Evolutionary conservation across 345 rosid species (phyloP), one percentile per base, ranked within the genome.

Genomic region (Sisymbrium altissimum): DNA sequence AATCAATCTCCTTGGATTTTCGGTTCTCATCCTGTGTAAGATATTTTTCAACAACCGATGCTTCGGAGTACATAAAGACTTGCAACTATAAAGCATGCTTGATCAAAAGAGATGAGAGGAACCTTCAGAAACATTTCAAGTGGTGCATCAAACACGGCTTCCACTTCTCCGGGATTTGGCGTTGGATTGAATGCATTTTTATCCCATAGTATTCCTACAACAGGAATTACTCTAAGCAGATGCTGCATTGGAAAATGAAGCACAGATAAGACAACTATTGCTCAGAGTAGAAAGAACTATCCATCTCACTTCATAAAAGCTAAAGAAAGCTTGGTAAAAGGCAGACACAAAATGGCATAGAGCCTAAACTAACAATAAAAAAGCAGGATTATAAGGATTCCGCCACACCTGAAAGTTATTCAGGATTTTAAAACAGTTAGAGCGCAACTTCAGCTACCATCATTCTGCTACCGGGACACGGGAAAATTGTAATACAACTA

Each of bases 71-170:
- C 25, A 52, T 43, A 55, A 38, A 40, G 1, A 29, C 7, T 44
- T 44, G 6, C 48, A 44, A 64, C 64, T 41, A 53, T 29, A 66
- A 33, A 61, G 41, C 50, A 38, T 1, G 53, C 44, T 58, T 29
- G 11, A 46, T 46, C 9, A 64, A 32, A 60, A 38, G 7, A 61
- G 64, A 71, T 54, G 40, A 57, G 27, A 32, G 14, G 7, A 82
- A 86, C 94, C 94, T 85, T 87, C 27, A 88, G 78, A 71, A 91
- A 91, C 90, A 91, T 88, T 79, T 87, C 94, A 81, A 91, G 74
- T 7, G 90, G 97, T 70, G 84, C 93, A 81, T 90, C 95, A 44
- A 90, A 88, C 27, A 87, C 84, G 29, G 79, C 86, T 67, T 90
- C 97, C n/a, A 91, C 96, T 83, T 93, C 98, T 23, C 81, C 83